Evolutionary conservation across 345 rosid species (phyloP).

Genomic region (Salix dunnii): DNA sequence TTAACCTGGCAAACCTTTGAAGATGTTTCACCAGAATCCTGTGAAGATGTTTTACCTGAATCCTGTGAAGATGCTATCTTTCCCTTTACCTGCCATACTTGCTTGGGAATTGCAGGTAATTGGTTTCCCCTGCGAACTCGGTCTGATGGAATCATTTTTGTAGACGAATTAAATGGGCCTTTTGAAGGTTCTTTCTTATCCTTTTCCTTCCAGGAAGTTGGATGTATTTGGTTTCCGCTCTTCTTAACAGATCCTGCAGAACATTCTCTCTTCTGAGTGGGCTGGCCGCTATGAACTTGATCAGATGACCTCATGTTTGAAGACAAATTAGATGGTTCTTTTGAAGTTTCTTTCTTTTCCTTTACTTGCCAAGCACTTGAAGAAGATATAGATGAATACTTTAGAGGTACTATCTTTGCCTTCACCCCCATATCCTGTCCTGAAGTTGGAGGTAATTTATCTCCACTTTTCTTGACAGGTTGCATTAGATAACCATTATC

Average conservation of each 20-base stretch:
- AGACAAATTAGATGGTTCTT: neutral
- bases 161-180: neutral
- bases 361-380: neutral
- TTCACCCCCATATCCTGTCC: neutral
- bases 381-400: neutral
- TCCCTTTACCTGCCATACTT: neutral
- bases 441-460: neutral
- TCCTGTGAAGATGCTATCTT: neutral
- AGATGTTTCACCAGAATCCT: neutral
- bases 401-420: slow-evolving; percentile 2
- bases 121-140: neutral
- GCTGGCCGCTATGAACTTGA: neutral
- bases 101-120: neutral
- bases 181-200: slow-evolving; percentile 5
- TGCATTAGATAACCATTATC: neutral
- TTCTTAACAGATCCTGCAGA: neutral
- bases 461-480: neutral
- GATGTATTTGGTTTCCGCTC: neutral
- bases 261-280: neutral
- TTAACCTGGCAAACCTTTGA: neutral
- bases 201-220: neutral
- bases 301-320: neutral
- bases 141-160: neutral
- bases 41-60: neutral
- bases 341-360: slow-evolving; percentile 7